Base-by-base conservation (phyloP, 768 basidiomycete genomes). In the Scleroderma citrinum region DNA sequence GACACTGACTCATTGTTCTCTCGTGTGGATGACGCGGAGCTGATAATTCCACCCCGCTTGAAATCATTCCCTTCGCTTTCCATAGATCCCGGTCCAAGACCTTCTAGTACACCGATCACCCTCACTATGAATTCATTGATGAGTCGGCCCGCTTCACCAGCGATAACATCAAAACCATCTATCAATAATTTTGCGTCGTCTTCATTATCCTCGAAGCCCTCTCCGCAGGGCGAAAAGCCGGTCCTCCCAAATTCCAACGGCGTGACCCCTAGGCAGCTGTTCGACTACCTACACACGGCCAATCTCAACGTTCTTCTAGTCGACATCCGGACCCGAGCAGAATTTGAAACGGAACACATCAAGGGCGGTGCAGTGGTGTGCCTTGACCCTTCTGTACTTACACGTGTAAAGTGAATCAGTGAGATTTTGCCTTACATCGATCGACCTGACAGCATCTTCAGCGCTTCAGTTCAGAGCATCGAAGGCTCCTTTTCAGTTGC, bases 351-450 rank as follows among this genome's bases (percentile, higher is more conserved):
- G 16, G 89, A 84, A 47, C 82, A 85, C 51, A 85, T 96, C 50
- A 78, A 74, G 47, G 76, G 71, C 3, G 72, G 80, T 52, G 78
- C 84, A 7, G 75, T 87, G 2, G 82, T 92, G 1, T 94, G 92
- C 66, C 74, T 96, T 19, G 93, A 97, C 66, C 92, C 93, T 6
- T 76, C 76, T 1, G 80, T 95, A 5, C 73, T 92, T 19, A 58
- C 74, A 49, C 77, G 90, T 40, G 69, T 80, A 52, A 80, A 76
- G 90, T 92, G 64, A 68, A 82, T 10, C 10, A 19, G 8, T 44
- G 39, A 49, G 13, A 20, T 49, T 53, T 40, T 10, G 26, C 44
- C 44, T 16, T 32, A 31, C 34, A 36, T 23, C 17, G 13, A 20
- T 11, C 49, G 36, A 29, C 46, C 57, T 58, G 35, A 59, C 49